Conservation (phyloP, 495 filamentous ascomycete genomes). For the Rhizodiscina lignyota region DNA sequence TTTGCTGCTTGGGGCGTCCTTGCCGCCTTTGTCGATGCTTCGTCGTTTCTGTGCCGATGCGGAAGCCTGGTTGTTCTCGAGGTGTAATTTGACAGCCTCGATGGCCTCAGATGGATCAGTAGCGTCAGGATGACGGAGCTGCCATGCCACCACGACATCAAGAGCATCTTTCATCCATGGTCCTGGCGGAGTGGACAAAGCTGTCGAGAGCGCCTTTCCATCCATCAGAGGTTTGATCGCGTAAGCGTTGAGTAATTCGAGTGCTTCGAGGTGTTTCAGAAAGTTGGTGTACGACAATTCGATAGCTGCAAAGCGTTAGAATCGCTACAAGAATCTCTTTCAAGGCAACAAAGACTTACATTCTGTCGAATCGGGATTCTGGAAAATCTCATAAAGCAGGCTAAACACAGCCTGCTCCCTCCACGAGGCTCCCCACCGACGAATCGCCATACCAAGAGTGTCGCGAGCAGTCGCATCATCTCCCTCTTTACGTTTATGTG, state of each 20-base stretch:
- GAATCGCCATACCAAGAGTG: slow-evolving; percentile 56
- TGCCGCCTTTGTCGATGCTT: not conserved
- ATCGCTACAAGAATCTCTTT: not conserved
- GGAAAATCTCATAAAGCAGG: slow-evolving; percentile 41
- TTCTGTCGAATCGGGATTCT: slow-evolving; percentile 7
- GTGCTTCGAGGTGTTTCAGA: slow-evolving; percentile 32
- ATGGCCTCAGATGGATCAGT: slow-evolving; percentile 44
- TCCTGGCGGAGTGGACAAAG: slow-evolving; percentile 45
- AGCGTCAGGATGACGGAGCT: slow-evolving; percentile 57
- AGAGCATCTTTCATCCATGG: slow-evolving; percentile 65
- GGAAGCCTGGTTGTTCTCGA: not conserved
- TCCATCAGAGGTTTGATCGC: slow-evolving; percentile 30
- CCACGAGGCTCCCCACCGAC: slow-evolving; percentile 63
- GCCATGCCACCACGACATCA: slow-evolving; percentile 63
- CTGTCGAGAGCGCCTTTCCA: slow-evolving; percentile 38
- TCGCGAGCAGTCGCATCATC: slow-evolving; percentile 26
- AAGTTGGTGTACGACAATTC: slow-evolving; percentile 32
- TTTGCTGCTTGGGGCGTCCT: too few relatives aligned
- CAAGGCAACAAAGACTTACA: slow-evolving; percentile 8
- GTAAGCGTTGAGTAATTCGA: slow-evolving; percentile 25
- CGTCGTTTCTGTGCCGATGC: not conserved
- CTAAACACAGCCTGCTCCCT: slow-evolving; percentile 53
- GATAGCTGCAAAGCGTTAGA: slow-evolving; percentile 21
- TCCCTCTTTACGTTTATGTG: slow-evolving; percentile 6
- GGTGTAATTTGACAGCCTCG: slow-evolving; percentile 25